phyloP scores from a whole-genome alignment of 495 filamentous ascomycete genomes.

The Trichocladium uniseriatum region DNA sequence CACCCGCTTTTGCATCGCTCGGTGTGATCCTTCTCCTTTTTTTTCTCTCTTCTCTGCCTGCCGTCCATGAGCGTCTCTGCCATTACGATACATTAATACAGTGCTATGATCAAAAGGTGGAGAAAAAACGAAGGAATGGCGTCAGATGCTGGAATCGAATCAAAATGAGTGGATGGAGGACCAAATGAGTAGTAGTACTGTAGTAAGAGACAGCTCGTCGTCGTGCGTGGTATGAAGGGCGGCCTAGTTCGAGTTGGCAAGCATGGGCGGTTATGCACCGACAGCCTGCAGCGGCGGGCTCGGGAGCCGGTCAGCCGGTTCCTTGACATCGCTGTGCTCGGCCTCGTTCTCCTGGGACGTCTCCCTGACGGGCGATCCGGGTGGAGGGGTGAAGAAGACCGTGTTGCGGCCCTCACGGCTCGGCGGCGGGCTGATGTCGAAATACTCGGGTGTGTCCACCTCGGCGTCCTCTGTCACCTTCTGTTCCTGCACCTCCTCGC shows the following conservation, averaged over 20 bases:
- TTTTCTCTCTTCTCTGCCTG: neutral
- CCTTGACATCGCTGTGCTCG: constrained; percentile 10
- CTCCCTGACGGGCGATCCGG: constrained; percentile 25
- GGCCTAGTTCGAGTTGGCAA: neutral
- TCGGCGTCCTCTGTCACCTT: constrained; percentile 7
- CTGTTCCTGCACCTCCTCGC: constrained; percentile 23
- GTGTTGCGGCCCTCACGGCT: constrained; percentile 26
- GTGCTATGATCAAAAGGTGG: neutral
- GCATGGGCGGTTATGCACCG: constrained; percentile 19
- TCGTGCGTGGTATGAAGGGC: too few species aligned
- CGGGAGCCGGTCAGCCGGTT: constrained; percentile 26
- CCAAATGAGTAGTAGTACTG: too few species aligned
- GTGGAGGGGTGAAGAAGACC: constrained; percentile 36
- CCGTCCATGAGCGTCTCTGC: neutral
- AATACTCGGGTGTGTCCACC: neutral
- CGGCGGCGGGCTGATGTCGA: constrained; percentile 18
- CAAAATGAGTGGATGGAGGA: neutral
- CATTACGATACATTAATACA: constrained; percentile 7
- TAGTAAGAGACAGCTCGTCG: neutral
- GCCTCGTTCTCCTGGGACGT: constrained; percentile 10
- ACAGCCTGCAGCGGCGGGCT: constrained; percentile 35
- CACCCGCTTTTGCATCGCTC: too few species aligned
- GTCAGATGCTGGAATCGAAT: neutral
- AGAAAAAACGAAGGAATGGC: neutral
- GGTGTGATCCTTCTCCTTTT: too few species aligned